Percentiles rank a stretch among this genome's conserved stretches.
phyloP scores from a whole-genome alignment of 768 basidiomycete species.

The Trametes cubensis region DNA sequence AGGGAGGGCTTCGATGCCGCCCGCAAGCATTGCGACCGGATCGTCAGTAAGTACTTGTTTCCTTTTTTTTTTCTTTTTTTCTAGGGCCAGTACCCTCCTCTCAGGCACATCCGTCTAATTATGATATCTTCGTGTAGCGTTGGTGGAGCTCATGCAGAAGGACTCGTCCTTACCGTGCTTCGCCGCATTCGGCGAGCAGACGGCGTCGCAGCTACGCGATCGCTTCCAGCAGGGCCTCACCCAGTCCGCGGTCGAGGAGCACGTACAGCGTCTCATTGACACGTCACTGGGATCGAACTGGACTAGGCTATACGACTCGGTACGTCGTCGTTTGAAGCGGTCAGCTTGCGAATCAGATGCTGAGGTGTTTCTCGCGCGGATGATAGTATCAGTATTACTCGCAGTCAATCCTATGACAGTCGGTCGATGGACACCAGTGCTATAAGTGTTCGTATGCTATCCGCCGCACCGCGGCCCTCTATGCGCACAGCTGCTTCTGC shows the following conservation, averaged over 20 bases:
- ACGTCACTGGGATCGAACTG: slow-evolving; percentile 90
- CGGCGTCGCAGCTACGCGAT: slow-evolving; percentile 83
- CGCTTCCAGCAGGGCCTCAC: slow-evolving; percentile 92
- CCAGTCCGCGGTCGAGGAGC: slow-evolving; percentile 79
- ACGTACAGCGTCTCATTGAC: slow-evolving; percentile 89
- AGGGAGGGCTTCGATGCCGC: slow-evolving; percentile 92
- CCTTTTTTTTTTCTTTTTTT: no score
- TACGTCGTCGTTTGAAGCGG: slow-evolving; percentile 40
- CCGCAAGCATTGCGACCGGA: slow-evolving; percentile 93
- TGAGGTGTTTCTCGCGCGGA: background rate
- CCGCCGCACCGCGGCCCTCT: background rate
- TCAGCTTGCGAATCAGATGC: background rate
- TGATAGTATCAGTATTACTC: slow-evolving; percentile 90
- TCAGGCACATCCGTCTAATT: background rate
- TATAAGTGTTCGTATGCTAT: background rate
- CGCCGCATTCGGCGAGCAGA: slow-evolving; percentile 86
- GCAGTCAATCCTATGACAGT: slow-evolving; percentile 76
- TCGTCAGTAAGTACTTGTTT: slow-evolving; percentile 68
- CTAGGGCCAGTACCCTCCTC: background rate
- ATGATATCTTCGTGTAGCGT: slow-evolving; percentile 40
- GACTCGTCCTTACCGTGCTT: slow-evolving; percentile 94
- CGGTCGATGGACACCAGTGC: background rate
- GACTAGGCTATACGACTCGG: slow-evolving; percentile 96
- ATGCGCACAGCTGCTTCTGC: background rate
- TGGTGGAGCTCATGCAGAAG: slow-evolving; percentile 99